These are phyloP conservation scores for Fusarium nanum DNA, from an alignment of 2,329 filamentous ascomycete genomes.

Conservation along the genomic window DNA sequence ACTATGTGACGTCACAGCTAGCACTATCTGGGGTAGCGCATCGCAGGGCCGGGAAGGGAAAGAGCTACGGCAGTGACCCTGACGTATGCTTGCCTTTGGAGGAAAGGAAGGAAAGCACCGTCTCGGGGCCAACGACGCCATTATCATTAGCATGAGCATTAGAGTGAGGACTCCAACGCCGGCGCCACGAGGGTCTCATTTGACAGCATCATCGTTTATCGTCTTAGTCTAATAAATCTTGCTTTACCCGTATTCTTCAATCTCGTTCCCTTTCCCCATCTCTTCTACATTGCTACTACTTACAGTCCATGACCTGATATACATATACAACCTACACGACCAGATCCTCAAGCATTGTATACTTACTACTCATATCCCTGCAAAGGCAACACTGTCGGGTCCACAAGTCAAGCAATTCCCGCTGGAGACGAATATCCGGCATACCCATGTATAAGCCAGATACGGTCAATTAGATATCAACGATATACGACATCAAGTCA, in stretches of 20 bases:
- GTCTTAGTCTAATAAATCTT: conserved; percentile 39
- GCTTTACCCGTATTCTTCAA: conserved; percentile 21
- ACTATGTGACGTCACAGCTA: conserved; percentile 42
- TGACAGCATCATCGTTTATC: conserved; percentile 36
- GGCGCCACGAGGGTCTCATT: conserved; percentile 29
- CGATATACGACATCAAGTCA: conserved; percentile 10
- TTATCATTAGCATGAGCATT: conserved; percentile 1
- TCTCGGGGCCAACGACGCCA: conserved; percentile 37
- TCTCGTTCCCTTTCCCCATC: neutral
- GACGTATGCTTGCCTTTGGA: conserved; percentile 34
- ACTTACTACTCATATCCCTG: conserved; percentile 10
- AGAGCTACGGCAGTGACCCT: conserved; percentile 37
- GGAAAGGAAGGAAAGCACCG: conserved; percentile 33
- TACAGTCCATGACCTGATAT: conserved; percentile 6
- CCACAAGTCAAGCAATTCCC: conserved; percentile 29
- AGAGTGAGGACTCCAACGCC: conserved; percentile 24
- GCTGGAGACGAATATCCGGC: conserved; percentile 7
- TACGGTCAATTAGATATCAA: conserved; percentile 21
- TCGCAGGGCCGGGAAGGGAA: conserved; percentile 28
- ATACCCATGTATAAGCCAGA: conserved; percentile 26
- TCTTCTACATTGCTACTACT: conserved; percentile 4
- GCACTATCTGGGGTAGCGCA: conserved; percentile 42
- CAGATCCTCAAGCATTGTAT: neutral
- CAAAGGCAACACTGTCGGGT: conserved; percentile 17
- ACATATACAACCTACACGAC: conserved; percentile 17